Percentiles rank a stretch among this genome's conserved stretches.
Conservation (phyloP, 805 yeast genomes). For the Jamesozyma lodderae region DNA sequence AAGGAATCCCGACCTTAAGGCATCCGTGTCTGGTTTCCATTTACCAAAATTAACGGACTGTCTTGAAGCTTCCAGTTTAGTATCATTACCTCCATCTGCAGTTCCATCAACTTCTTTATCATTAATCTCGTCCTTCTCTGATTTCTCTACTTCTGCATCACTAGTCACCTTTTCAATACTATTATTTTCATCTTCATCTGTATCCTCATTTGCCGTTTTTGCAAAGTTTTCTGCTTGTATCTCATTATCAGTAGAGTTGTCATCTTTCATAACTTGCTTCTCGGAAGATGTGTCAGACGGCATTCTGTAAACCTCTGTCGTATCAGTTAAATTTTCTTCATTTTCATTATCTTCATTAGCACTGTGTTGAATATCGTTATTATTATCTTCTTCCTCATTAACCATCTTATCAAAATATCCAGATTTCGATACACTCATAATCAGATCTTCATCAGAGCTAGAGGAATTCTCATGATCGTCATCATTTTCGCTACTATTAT, state of each 20-base stretch:
- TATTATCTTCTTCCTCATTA: constrained; percentile 8
- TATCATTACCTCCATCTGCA: background rate
- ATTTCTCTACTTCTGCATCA: background rate
- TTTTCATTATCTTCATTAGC: background rate
- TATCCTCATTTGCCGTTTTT: background rate
- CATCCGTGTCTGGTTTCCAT: constrained; percentile 51
- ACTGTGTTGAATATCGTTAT: background rate
- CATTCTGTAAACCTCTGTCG: background rate
- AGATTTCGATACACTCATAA: constrained; percentile 14
- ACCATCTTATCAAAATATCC: constrained; percentile 24
- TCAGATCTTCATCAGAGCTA: constrained; percentile 9
- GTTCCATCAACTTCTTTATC: background rate
- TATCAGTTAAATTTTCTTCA: background rate
- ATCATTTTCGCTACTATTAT: background rate
- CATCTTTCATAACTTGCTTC: background rate
- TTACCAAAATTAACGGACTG: constrained; percentile 14
- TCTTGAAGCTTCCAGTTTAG: constrained; percentile 4
- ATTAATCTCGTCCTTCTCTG: background rate
- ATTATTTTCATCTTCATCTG: background rate
- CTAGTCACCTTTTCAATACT: background rate
- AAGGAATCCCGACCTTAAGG: constrained; percentile 34
- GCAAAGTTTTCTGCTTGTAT: background rate
- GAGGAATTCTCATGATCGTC: background rate
- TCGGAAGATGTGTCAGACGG: background rate
- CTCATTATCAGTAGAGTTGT: background rate